Percentiles rank a stretch among this genome's conserved stretches.
Conservation (phyloP, 352 stramenopile species). For the Globisporangium orthogonon region DNA sequence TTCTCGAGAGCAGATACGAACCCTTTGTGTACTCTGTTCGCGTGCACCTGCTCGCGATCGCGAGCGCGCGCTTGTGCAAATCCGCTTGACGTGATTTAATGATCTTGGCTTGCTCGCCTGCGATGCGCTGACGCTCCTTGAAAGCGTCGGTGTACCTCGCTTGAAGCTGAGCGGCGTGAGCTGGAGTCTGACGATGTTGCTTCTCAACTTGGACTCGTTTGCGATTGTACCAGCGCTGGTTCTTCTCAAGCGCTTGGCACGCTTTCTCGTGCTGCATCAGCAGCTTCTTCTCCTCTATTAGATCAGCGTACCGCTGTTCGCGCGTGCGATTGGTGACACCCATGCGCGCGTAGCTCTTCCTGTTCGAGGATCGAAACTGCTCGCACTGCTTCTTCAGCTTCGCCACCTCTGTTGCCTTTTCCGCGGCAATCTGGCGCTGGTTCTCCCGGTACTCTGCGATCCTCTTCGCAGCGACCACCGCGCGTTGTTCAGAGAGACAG, state of each 20-base stretch:
- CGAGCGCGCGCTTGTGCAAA: conserved; percentile 21
- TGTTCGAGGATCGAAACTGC: conserved; percentile 24
- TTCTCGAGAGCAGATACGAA: conserved; percentile 35
- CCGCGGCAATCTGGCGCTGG: conserved; percentile 7
- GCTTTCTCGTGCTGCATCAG: conserved; percentile 12
- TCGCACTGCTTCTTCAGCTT: conserved; percentile 17
- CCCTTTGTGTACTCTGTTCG: conserved; percentile 28
- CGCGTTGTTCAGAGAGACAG: conserved; percentile 3
- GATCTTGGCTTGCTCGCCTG: neutral
- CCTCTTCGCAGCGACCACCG: conserved; percentile 7
- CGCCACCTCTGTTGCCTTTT: conserved; percentile 8
- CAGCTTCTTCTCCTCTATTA: conserved; percentile 16
- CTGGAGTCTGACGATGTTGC: neutral
- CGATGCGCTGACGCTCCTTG: neutral
- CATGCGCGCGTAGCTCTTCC: conserved; percentile 33
- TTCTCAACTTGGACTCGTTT: neutral
- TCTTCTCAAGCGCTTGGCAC: conserved; percentile 13
- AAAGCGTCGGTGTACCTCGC: neutral
- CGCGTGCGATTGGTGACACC: conserved; percentile 30
- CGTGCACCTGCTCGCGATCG: conserved; percentile 17
- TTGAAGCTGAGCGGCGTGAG: conserved; percentile 15
- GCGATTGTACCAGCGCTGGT: conserved; percentile 35
- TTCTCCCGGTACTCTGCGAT: conserved; percentile 3
- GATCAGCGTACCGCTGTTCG: conserved; percentile 27
- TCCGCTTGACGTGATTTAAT: conserved; percentile 14